Base-by-base conservation (phyloP, 2,329 filamentous ascomycete genomes). In the Verticillium klebahnii region DNA sequence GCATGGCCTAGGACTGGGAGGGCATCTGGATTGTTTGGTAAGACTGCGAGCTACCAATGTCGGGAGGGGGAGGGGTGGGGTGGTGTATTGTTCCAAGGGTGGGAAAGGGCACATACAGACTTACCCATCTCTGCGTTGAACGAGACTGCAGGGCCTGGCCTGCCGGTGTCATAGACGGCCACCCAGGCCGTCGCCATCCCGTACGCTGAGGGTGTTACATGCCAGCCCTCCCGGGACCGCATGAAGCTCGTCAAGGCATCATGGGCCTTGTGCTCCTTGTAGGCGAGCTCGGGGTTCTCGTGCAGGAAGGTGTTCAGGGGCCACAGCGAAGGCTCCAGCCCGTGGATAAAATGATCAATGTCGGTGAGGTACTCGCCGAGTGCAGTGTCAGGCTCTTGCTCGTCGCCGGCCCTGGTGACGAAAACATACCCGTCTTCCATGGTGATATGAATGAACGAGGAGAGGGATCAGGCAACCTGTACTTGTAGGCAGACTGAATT, bases 51-150 rank as follows among this genome's bases (percentile, higher is more conserved):
- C 29, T 5, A 29, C 5, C 29, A 4, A 29, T 6, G 29, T 29
- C 29, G 29, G 29, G 29, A 29, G 29, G 29, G 29, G 29, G 29
- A 5, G 29, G 29, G 29, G 29, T 4, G 25, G 25, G 25, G 25
- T 25, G 25, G 5, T 29, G 29, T 29, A 29, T 5, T 29, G 29
- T 29, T 29, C 29, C 29, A 29, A 29, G 4, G 29, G 29, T 29
- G 29, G 5, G 29, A 29, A 29, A 29, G 29, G 5, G 29, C 29
- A 29, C 29, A 29, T 29, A 29, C 29, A 29, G 5, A 29, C 68
- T 0, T 78, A 72, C 82, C 77, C 79, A 77, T 81, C 63, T 81
- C 79, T 36, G 74, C 78, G 57, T 81, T 81, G 67, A 79, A 80
- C 0, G 78, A 78, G 23, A 81, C 71, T 1, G 77, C 77, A 3